Evolutionary conservation across 2,329 filamentous ascomycete genomes (phyloP).

Genomic region (Epichloe hybrida): DNA sequence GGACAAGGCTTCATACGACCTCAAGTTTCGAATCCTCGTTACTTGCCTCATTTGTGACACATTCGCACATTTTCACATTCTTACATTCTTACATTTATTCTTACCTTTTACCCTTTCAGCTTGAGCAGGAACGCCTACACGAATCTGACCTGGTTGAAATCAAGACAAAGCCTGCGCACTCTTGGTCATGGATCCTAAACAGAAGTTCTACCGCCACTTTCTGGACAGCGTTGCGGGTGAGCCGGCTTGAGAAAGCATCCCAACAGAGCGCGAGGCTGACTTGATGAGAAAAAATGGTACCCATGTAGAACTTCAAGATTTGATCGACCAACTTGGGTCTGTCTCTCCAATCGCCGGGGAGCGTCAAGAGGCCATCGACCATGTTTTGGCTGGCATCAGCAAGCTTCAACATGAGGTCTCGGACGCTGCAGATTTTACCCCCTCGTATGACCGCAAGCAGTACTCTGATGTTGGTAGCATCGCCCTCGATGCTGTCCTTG

Average conservation of each 20-base stretch:
- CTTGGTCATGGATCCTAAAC: conserved; percentile 37
- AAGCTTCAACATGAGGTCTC: conserved; percentile 72
- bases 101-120: too few relatives aligned
- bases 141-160: not conserved
- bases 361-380: conserved; percentile 67
- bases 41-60: too few relatives aligned
- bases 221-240: conserved; percentile 59
- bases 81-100: too few relatives aligned
- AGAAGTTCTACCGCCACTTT: conserved; percentile 77
- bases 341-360: conserved; percentile 53
- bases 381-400: conserved; percentile 66
- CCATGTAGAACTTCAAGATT: conserved; percentile 54
- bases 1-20: not conserved
- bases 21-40: too few relatives aligned
- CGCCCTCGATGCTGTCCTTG: not conserved
- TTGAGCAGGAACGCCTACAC: not conserved
- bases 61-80: too few relatives aligned
- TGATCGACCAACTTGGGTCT: conserved; percentile 55
- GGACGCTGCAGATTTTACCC: conserved; percentile 69
- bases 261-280: not conserved
- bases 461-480: conserved; percentile 55
- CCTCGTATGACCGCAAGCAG: conserved; percentile 77
- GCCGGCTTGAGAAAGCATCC: conserved; percentile 9
- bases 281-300: not conserved
- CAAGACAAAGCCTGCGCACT: not conserved